A percentile compares a stretch with the other conserved stretches of the same genome.
phyloP scores from a whole-genome alignment of 352 stramenopile genomes.

The Phytophthora sp. region DNA sequence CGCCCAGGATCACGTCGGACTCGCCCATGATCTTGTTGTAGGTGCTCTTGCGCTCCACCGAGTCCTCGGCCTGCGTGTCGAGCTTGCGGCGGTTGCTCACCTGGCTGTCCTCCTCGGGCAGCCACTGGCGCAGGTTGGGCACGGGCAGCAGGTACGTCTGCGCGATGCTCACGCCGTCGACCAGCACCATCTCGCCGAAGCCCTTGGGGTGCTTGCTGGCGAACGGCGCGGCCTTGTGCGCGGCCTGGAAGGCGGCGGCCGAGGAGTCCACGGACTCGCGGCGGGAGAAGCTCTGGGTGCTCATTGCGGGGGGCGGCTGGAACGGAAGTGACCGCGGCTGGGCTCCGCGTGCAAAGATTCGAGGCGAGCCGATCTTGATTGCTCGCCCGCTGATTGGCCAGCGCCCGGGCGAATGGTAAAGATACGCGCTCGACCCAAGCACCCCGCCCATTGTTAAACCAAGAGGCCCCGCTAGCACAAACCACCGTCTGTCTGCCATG shows the following conservation, averaged over 20 bases:
- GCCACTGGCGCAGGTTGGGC: constrained; percentile 71
- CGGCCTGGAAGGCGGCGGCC: constrained; percentile 40
- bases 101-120: constrained; percentile 59
- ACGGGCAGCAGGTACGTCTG: constrained; percentile 79
- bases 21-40: constrained; percentile 90
- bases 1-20: constrained; percentile 82
- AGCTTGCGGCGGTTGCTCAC: constrained; percentile 80
- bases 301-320: constrained; percentile 12
- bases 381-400: constrained; percentile 21
- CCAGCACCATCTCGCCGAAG: constrained; percentile 80
- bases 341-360: constrained; percentile 26
- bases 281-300: constrained; percentile 13
- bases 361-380: constrained; percentile 24
- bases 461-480: too few relatives aligned
- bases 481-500: too few relatives aligned
- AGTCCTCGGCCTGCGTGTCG: constrained; percentile 67
- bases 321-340: constrained; percentile 4
- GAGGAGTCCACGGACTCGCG: constrained; percentile 36
- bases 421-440: constrained; percentile 33
- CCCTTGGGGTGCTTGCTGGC: constrained; percentile 80
- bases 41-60: constrained; percentile 71
- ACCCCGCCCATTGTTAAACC: constrained; percentile 18
- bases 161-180: constrained; percentile 70
- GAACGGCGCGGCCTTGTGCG: constrained; percentile 74
- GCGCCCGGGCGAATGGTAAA: constrained; percentile 4